Evolutionary conservation across 2,329 filamentous ascomycete species (phyloP), one percentile per base, ranked within the genome.

Genomic region (Trichophyton benhamiae): DNA sequence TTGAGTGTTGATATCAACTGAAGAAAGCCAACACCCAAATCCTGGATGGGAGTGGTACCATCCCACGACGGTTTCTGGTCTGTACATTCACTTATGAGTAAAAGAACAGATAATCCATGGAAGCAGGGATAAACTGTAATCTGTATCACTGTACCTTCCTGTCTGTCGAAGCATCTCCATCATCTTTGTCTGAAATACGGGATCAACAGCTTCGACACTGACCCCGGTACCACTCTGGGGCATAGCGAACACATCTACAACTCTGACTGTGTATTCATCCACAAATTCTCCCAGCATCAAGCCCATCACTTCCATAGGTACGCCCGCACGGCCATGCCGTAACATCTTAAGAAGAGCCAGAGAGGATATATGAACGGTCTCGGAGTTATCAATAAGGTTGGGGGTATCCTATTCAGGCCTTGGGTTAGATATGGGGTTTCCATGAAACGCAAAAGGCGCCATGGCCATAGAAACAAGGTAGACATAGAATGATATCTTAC

Each of bases 21-120:
- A 95, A 1, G 94, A 99, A 27, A 99, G 85, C 94, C 94, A 99
- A 82, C 94, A 99, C 69, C 94, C 94, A 74, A 99, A 99, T 68
- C 94, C 94, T 58, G 94, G 94, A 83, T 99, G 94, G 66, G 94
- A 97, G 78, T 99, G 94, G 78, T 99, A 99, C 94, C 94, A 99
- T 75, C 94, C 94, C 60, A 99, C 94, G 62, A 99, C 94, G 0
- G 91, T 92, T 76, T 99, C 94, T 63, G 91, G 91, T 74, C 91
- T 96, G 68, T 60, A 52, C 11, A 30, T 8, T n/a, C 53, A 22
- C 33, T 13, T 44, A 11, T 58, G 20, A 58, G 57, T 46, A 27
- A 46, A 41, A 38, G 11, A 20, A 7, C 33, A 3, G 33, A 17
- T 27, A 17, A 42, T 27, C 8, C 11, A 55, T n/a, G n/a, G 8